A percentile compares a stretch with the other conserved stretches of the same genome.
Conservation (phyloP, 2,329 filamentous ascomycete genomes). For the Sarocladium brachiariae region DNA sequence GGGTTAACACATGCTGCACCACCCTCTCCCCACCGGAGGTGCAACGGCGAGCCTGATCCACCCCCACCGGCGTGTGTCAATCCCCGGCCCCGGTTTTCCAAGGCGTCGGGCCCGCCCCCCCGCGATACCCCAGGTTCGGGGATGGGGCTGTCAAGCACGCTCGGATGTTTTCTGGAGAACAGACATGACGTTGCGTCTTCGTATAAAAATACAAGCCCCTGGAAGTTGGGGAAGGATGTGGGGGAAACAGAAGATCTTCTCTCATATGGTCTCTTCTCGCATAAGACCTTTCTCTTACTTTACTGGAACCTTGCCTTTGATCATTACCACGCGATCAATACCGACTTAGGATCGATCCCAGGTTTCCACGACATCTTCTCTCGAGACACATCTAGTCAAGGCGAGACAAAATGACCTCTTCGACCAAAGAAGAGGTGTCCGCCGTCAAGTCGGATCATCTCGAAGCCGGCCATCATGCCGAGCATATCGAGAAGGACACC, state of each 20-base stretch:
- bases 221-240: too few relatives aligned
- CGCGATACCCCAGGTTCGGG: not conserved
- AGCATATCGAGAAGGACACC: slow-evolving; percentile 9
- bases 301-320: too few relatives aligned
- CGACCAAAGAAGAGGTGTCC: not conserved
- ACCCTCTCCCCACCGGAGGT: not conserved
- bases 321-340: too few relatives aligned
- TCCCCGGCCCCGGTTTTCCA: not conserved
- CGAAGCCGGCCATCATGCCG: not conserved
- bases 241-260: too few relatives aligned
- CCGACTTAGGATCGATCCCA: too few relatives aligned
- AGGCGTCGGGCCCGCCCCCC: slow-evolving; percentile 3
- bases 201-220: not conserved
- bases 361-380: too few relatives aligned
- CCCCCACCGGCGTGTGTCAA: slow-evolving; percentile 3
- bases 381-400: too few relatives aligned
- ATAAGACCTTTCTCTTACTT: too few relatives aligned
- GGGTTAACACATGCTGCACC: not conserved
- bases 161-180: not conserved
- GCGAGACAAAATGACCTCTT: not conserved
- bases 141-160: not conserved
- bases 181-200: not conserved
- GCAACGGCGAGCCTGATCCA: not conserved
- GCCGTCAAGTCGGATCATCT: not conserved
- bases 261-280: too few relatives aligned